phyloP scores from a whole-genome alignment of 169 alveolate genomes.

The Perkinsus olseni region DNA sequence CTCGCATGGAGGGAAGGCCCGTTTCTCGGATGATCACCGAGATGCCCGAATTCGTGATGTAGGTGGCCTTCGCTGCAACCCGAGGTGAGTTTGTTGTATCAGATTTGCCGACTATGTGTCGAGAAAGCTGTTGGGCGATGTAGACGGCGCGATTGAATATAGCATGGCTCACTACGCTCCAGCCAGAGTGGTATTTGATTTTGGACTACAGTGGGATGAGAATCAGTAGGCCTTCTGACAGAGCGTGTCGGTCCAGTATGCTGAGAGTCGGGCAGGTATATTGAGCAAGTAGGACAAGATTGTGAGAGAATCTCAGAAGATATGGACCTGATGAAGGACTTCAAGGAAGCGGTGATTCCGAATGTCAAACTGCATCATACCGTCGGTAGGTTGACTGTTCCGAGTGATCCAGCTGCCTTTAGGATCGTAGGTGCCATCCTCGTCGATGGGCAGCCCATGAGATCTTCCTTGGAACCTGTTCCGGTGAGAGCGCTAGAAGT shows the following conservation, averaged over 20 bases:
- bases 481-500: not conserved
- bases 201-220: not conserved
- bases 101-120: not conserved
- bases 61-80: not conserved
- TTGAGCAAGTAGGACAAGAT: slow-evolving; percentile 26
- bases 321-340: slow-evolving; percentile 40
- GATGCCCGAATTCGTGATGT: not conserved
- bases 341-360: slow-evolving; percentile 23
- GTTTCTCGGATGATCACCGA: not conserved
- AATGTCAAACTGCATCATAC: not conserved
- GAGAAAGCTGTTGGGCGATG: not conserved
- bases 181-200: not conserved
- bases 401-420: not conserved
- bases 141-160: not conserved
- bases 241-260: not conserved
- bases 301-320: slow-evolving; percentile 15
- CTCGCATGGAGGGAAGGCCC: not conserved
- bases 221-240: not conserved
- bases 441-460: not conserved
- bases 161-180: not conserved
- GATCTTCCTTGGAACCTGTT: not conserved
- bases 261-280: not conserved
- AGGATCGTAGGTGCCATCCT: not conserved
- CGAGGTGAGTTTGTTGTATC: not conserved
- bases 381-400: not conserved